Base-by-base conservation (phyloP, 345 rosid species). In the Citrus australasica region DNA sequence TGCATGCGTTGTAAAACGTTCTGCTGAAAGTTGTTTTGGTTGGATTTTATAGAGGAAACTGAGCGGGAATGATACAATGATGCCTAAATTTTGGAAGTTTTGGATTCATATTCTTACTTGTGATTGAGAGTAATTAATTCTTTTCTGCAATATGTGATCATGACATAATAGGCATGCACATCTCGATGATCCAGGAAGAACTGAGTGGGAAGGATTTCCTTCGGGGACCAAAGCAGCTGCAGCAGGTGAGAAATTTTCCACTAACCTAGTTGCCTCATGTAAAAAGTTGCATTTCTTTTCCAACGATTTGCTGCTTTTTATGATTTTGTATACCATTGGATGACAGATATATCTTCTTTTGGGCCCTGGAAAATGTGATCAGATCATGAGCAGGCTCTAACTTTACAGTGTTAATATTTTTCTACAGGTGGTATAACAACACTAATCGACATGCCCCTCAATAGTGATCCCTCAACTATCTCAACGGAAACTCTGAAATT, bases 161-260 rank as follows among this genome's bases (percentile, higher is more conserved):
- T 80, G n/a, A 46, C 21, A 25, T 81, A 67, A 62, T 84, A 96
- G 99, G 69, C 99, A 96, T 86, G 91, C 86, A 1, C 99, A 96
- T 87, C 95, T 94, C 79, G 97, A 96, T 88, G 99, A 94, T 84
- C 99, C 99, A n/a, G 97, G 98, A 75, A 91, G 95, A 86, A 78
- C 89, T 81, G 97, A 96, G 67, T 96, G 98, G 99, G 98, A 96
- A 89, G 99, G 99, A 35, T 96, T 92, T 86, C 89, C 92, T 77
- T 89, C 99, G 24, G 98, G 99, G 71, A 96, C 99, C 69, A 92
- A 85, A 82, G 99, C 99, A 68, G 98, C 99, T 78, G 97, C 97
- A 79, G 99, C 99, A 77, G 97, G 98, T 96, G 82, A 35, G n/a
- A 46, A 46, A 7, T 66, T 63, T 75, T 25, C 63, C 16, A 59